Evolutionary conservation across 805 yeast genomes (phyloP).

Genomic region (Candida mattraensis): DNA sequence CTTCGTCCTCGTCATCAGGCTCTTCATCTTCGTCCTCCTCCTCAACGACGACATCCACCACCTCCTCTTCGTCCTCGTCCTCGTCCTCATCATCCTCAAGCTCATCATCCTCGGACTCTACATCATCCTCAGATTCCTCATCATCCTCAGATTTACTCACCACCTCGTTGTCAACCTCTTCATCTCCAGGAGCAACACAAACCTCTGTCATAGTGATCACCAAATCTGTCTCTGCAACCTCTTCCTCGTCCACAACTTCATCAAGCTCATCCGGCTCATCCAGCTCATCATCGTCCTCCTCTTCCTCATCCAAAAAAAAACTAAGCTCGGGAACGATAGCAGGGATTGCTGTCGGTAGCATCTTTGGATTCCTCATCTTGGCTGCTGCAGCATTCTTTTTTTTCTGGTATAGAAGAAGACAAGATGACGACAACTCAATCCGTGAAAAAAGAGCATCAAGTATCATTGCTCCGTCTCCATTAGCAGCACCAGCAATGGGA

Average conservation of each 20-base stretch:
- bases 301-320: conserved; percentile 10
- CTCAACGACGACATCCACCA: conserved; percentile 11
- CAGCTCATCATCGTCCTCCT: conserved; percentile 7
- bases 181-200: conserved; percentile 23
- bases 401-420: conserved; percentile 23
- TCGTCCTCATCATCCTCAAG: conserved; percentile 7
- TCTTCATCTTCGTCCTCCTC: conserved; percentile 11
- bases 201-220: conserved; percentile 27
- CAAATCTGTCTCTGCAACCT: conserved; percentile 21
- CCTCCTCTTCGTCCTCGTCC: conserved; percentile 13
- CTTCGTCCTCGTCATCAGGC: conserved; percentile 5
- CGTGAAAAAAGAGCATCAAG: conserved; percentile 13
- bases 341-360: conserved; percentile 35
- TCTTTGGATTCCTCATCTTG: conserved; percentile 26
- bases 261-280: conserved; percentile 16
- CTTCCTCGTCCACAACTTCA: conserved; percentile 16
- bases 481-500: conserved; percentile 16
- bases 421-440: conserved; percentile 16
- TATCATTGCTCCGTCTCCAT: conserved; percentile 14
- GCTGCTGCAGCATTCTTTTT: conserved; percentile 19
- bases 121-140: conserved; percentile 11
- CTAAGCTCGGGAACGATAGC: conserved; percentile 36
- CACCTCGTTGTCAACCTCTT: conserved; percentile 19
- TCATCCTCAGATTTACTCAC: conserved; percentile 13
- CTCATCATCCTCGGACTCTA: conserved; percentile 5